A percentile compares a stretch with the other conserved stretches of the same genome.
Conservation (phyloP, 1,284 basidiomycete species). For the Papiliotrema terrestris region DNA sequence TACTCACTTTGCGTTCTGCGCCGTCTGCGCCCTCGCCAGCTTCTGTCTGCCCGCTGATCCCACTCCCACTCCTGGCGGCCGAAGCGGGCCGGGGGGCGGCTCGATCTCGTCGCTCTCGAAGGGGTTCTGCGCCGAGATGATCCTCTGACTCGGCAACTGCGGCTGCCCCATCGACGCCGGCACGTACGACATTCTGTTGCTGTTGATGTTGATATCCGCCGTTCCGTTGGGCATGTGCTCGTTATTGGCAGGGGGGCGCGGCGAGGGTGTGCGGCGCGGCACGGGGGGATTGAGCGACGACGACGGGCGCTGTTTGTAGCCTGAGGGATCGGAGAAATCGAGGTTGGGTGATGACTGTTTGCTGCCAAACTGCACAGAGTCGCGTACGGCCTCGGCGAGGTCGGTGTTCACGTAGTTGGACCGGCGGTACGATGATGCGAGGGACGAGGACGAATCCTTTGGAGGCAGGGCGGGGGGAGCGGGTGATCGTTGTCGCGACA, state of each 20-base stretch:
- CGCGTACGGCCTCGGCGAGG: constrained; percentile 37
- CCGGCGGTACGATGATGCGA: constrained; percentile 9
- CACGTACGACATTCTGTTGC: neutral
- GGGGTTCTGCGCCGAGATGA: constrained; percentile 8
- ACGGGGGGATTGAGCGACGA: constrained; percentile 18
- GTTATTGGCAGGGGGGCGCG: neutral
- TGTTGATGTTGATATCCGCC: neutral
- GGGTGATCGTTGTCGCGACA: constrained; percentile 6
- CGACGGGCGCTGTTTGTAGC: constrained; percentile 7
- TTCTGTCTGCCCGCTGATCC: neutral
- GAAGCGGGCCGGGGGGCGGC: neutral
- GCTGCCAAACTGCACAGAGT: constrained; percentile 36
- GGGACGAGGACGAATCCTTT: constrained; percentile 6
- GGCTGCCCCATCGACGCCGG: neutral
- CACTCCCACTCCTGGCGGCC: neutral
- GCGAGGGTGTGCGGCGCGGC: constrained; percentile 20
- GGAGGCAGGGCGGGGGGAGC: constrained; percentile 1
- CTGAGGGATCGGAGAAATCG: constrained; percentile 1
- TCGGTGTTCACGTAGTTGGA: constrained; percentile 12
- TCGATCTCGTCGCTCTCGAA: constrained; percentile 11
- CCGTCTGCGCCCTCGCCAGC: neutral
- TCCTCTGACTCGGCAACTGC: constrained; percentile 2
- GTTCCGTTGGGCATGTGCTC: neutral
- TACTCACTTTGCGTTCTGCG: neutral
- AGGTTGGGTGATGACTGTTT: constrained; percentile 3